A percentile compares a stretch with the other conserved stretches of the same genome.
Conservation (phyloP, 2,329 filamentous ascomycete species). For the Sordariomycetes sp. region DNA sequence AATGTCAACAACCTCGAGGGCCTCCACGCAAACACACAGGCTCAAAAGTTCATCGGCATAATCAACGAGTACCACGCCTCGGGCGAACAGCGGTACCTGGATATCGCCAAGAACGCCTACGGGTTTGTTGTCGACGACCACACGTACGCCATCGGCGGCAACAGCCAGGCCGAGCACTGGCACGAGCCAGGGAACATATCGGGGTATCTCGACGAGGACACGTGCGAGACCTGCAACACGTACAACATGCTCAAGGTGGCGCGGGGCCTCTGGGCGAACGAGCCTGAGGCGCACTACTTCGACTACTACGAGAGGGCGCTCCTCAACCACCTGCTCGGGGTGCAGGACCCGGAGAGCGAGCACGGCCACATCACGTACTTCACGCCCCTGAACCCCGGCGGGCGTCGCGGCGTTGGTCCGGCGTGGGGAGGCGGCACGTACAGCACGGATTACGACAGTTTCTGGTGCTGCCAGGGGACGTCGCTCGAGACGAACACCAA, state of each 20-base stretch:
- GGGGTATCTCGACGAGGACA: conserved; percentile 29
- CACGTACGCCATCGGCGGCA: conserved; percentile 41
- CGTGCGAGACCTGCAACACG: conserved; percentile 40
- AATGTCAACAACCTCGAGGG: conserved; percentile 34
- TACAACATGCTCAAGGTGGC: conserved; percentile 49
- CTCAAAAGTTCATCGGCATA: conserved; percentile 43
- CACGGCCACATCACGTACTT: conserved; percentile 45
- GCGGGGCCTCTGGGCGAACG: conserved; percentile 34
- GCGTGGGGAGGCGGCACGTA: conserved; percentile 43
- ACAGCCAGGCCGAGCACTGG: conserved; percentile 44
- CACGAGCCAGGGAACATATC: conserved; percentile 33
- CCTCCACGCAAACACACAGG: conserved; percentile 40
- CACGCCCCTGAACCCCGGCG: conserved; percentile 35
- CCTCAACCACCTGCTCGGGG: conserved; percentile 38
- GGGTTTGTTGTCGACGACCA: conserved; percentile 32
- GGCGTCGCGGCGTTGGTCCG: conserved; percentile 34
- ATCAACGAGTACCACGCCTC: conserved; percentile 36
- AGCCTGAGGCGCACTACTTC: conserved; percentile 32
- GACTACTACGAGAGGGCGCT: conserved; percentile 41
- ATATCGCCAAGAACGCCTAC: conserved; percentile 40
- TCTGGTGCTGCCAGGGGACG: conserved; percentile 45
- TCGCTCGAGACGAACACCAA: conserved; percentile 42
- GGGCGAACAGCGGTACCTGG: conserved; percentile 28
- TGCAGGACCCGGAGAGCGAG: conserved; percentile 28
- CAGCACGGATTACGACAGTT: conserved; percentile 40